Base-by-base conservation (phyloP, 192 early-diverging fungal genomes). In the Phlyctochytrium arcticum region DNA sequence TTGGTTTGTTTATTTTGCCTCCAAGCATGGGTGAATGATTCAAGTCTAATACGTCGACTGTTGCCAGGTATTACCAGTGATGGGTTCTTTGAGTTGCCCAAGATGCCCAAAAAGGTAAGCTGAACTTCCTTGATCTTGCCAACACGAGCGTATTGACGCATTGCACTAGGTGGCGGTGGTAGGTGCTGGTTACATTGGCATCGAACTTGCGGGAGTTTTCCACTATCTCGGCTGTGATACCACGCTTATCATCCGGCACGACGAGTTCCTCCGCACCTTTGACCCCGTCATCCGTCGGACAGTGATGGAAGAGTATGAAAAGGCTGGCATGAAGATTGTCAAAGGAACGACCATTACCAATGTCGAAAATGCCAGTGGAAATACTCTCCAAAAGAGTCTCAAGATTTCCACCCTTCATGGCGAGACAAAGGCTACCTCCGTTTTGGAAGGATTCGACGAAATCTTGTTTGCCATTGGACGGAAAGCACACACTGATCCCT, bases 131-230 rank as follows among this genome's bases (percentile, higher is more conserved):
- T 81, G 90, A 94, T 30, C 80, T 99, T 34, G 87, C 92, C 60
- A 59, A 88, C 32, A 85, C 92, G 73, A 95, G 95, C 48, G 92
- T 93, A 80, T 85, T 87, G 71, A 90, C 94, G 19, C 82, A 86
- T n/a, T 57, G 17, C 4, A 53, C 50, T 8, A 62, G 37, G 75
- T 75, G 19, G 74, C 73, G 34, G 12, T 76, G 8, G 70, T 65
- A 51, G 66, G 77, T 47, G 35, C 51, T 4, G 64, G 64, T 17
- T 99, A 99, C 72, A 99, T 99, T 75, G 97, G 91, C 60, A 76
- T 99, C 49, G 97, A 99, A 70, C 77, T 99, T 8, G 95, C 93
- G 6, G 93, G 94, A 33, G 90, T 99, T 60, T 94, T 98, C 76
- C 74, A 89, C 57, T 76, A 87, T 34, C 80, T 97, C n/a, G 97